Evolutionary conservation across 2,329 filamentous ascomycete species (phyloP).

Genomic region (Hymenoscyphus fraxineus): DNA sequence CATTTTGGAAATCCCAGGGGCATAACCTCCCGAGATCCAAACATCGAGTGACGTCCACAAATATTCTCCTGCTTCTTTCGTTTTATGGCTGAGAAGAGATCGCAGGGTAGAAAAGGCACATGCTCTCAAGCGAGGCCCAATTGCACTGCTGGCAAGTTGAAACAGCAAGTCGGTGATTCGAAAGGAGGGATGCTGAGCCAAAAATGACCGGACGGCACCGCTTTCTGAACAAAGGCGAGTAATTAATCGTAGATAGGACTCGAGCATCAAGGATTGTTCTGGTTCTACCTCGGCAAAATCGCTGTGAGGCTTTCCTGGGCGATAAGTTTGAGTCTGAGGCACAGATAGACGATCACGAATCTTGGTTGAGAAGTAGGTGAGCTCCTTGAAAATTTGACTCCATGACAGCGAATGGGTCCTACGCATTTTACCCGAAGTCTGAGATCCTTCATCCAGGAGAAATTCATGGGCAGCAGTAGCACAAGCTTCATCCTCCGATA

Average conservation of each 20-base stretch:
- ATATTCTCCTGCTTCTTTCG: conserved; percentile 58
- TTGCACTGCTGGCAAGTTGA: conserved; percentile 71
- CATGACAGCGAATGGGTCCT: conserved; percentile 84
- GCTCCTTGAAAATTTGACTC: conserved; percentile 86
- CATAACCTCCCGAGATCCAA: conserved; percentile 66
- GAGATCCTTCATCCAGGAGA: conserved; percentile 76
- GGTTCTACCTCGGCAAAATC: conserved; percentile 77
- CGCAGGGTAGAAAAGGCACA: conserved; percentile 77
- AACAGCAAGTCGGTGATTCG: conserved; percentile 72
- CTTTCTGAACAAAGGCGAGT: conserved; percentile 77
- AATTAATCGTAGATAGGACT: conserved; percentile 86
- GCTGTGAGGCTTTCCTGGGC: conserved; percentile 56
- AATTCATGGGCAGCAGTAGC: conserved; percentile 86
- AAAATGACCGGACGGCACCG: conserved; percentile 65
- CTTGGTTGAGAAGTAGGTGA: conserved; percentile 77
- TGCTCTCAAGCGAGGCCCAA: conserved; percentile 74
- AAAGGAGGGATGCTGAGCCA: conserved; percentile 63
- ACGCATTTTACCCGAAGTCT: conserved; percentile 72
- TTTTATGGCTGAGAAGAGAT: conserved; percentile 73
- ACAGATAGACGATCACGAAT: conserved; percentile 67
- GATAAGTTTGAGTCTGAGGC: conserved; percentile 50
- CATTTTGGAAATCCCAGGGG: conserved; percentile 41
- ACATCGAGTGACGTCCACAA: conserved; percentile 80
- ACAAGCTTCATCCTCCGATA: conserved; percentile 78
- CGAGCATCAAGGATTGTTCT: conserved; percentile 93